A percentile compares a stretch with the other conserved stretches of the same genome.
Evolutionary conservation across 2,329 filamentous ascomycete genomes (phyloP).

Genomic region (Fusarium piperis): DNA sequence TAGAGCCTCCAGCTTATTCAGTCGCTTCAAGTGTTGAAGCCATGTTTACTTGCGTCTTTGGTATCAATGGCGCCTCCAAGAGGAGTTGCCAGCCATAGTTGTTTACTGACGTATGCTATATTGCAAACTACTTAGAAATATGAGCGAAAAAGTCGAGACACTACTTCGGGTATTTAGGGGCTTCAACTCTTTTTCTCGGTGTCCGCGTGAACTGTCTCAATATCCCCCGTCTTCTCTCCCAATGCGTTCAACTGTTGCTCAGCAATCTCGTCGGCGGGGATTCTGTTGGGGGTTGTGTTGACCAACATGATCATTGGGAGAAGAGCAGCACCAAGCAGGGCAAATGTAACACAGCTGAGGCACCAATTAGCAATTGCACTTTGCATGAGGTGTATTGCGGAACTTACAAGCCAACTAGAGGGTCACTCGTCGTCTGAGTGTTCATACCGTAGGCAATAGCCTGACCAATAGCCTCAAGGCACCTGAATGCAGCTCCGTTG

Average conservation of each 20-base stretch:
- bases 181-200: neutral
- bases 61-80: too few relatives aligned
- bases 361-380: neutral
- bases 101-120: neutral
- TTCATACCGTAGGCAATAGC: slow-evolving; percentile 55
- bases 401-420: slow-evolving; percentile 52
- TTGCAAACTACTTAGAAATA: neutral
- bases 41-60: neutral
- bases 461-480: slow-evolving; percentile 53
- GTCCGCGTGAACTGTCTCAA: neutral
- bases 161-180: neutral
- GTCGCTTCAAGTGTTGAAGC: neutral
- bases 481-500: slow-evolving; percentile 53
- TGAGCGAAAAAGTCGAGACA: neutral
- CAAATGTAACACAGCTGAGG: slow-evolving; percentile 51
- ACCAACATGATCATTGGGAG: slow-evolving; percentile 51
- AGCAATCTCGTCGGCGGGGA: slow-evolving; percentile 51
- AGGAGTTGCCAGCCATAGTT: neutral
- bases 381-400: neutral
- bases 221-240: neutral
- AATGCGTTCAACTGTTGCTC: slow-evolving; percentile 45
- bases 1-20: neutral
- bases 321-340: slow-evolving; percentile 47
- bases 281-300: slow-evolving; percentile 51
- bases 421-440: slow-evolving; percentile 49